Evolutionary conservation across 352 stramenopile genomes (phyloP), one percentile per base, ranked within the genome.

Genomic region (Phytopythium ostracodes): DNA sequence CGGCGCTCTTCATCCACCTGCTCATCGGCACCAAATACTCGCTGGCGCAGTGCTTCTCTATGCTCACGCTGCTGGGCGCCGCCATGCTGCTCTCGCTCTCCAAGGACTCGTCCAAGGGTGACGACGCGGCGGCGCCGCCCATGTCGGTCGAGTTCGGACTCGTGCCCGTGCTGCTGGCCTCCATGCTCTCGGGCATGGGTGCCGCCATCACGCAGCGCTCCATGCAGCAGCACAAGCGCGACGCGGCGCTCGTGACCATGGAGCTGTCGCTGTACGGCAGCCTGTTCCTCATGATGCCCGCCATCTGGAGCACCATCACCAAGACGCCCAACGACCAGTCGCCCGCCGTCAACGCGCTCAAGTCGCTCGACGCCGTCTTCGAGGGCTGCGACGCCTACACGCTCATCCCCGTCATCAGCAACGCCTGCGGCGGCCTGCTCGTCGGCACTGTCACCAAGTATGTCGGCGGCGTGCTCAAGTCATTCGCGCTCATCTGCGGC

Each of bases 391-490:
- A 90, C 51, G 63, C 63, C 29, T 82, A 70, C 62, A 96, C 87
- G 25, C 71, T 92, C 40, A 80, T 97, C 33, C 89, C 89, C 1
- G 81, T 96, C 4, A 59, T 95, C 29, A 84, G 73, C 54, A 94
- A 94, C 60, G 88, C 88, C 1, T 47, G 88, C 31, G 89, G 89
- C 22, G 89, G 89, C 0, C 63, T 97, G 46, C 71, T 97, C 29
- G 89, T 97, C 12, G 88, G 89, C 38, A 82, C 87, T 25, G 88
- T 96, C 43, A 97, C 88, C 17, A 96, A 96, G 64, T 74, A 96
- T 59, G 81, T 93, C 8, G 89, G 89, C n/a, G 89, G 88, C n/a
- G 88, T 97, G 51, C 71, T 93, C 63, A 97, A 97, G 68, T 92
- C 85, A 6, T 97, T 96, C 54, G 83, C 88, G 15, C 68, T 97